Percentiles rank a stretch among this genome's conserved stretches.
These are phyloP conservation scores for Colletotrichum simmondsii DNA, from an alignment of 2,329 filamentous ascomycete genomes.

Conservation along the genomic window DNA sequence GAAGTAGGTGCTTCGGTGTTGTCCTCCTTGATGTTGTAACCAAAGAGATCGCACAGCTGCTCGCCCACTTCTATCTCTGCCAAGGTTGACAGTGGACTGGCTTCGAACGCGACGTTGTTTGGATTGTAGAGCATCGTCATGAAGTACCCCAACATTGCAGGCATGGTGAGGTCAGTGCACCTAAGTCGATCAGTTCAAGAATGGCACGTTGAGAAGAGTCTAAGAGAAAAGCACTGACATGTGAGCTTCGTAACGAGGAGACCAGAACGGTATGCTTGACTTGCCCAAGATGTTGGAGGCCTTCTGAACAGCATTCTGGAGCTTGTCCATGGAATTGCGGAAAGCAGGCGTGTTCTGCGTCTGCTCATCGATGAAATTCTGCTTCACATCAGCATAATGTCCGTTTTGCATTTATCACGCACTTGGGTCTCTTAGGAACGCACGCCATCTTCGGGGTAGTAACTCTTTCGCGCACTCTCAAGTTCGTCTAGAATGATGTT, in stretches of 20 bases:
- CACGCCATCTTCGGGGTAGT: neutral
- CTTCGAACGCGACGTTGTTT: neutral
- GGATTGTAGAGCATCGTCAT: neutral
- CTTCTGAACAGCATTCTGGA: neutral
- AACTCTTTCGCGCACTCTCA: neutral
- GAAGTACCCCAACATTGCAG: neutral
- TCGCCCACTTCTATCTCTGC: neutral
- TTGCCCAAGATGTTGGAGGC: neutral
- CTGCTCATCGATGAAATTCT: neutral
- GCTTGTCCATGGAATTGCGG: neutral
- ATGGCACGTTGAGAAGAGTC: accelerated
- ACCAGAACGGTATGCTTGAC: neutral
- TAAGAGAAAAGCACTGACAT: neutral
- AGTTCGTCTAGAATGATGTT: neutral
- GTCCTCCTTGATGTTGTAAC: neutral
- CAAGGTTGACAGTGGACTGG: neutral
- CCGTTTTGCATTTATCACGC: neutral
- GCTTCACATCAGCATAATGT: neutral
- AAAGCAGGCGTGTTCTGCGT: neutral
- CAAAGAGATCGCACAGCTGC: neutral
- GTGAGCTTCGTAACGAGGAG: neutral
- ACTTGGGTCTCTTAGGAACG: neutral
- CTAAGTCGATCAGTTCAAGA: neutral
- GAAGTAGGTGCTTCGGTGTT: neutral
- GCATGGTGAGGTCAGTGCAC: neutral